phyloP scores from a whole-genome alignment of 371 early-diverging fungal genomes.

The Mortierella sp. region DNA sequence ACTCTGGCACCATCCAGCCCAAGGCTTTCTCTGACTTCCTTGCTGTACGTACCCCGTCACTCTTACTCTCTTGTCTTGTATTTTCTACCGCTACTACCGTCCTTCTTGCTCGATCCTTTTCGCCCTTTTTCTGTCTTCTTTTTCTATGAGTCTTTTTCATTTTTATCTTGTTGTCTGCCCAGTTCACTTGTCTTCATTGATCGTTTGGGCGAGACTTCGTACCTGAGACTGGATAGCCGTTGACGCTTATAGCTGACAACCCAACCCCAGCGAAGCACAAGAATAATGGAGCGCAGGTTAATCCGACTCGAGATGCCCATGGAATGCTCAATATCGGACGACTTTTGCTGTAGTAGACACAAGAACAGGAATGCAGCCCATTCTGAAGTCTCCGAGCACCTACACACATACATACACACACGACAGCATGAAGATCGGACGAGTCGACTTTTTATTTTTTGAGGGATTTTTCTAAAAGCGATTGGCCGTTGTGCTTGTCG shows the following conservation, averaged over 20 bases:
- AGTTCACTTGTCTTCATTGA: neutral
- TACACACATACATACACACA: neutral
- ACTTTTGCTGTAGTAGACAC: neutral
- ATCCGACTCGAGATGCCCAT: neutral
- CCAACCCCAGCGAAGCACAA: neutral
- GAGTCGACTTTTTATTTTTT: neutral
- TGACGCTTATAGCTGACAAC: neutral
- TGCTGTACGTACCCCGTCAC: constrained; percentile 29
- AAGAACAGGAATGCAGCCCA: neutral
- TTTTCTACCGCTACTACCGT: neutral
- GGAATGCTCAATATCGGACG: neutral
- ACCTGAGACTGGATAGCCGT: neutral
- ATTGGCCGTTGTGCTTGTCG: neutral
- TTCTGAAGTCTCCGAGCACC: neutral
- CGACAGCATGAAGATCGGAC: neutral
- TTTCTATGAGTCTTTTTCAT: neutral
- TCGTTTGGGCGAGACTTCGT: neutral
- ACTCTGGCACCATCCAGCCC: constrained; percentile 58
- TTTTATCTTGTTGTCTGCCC: neutral
- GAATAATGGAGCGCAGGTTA: neutral
- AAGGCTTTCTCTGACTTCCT: constrained; percentile 52
- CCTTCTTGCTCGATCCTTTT: neutral
- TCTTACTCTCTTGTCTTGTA: neutral
- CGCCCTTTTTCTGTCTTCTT: neutral
- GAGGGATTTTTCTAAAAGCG: neutral